These are phyloP conservation scores for Pythium oligandrum DNA, from an alignment of 352 stramenopile species.

Conservation along the genomic window DNA sequence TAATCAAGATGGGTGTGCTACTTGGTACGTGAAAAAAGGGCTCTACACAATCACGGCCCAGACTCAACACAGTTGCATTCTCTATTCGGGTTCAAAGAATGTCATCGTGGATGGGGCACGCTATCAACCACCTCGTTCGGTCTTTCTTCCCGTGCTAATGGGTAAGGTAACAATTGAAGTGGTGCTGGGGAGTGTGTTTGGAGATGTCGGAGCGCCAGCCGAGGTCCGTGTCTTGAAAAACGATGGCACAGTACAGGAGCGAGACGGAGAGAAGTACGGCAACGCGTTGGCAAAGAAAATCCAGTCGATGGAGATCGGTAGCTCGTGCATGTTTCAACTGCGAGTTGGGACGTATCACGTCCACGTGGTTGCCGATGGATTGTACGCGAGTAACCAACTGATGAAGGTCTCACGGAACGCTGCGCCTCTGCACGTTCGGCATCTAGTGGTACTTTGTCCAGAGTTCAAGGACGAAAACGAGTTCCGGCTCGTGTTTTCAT, in stretches of 20 bases:
- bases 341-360: constrained; percentile 36
- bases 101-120: constrained; percentile 60
- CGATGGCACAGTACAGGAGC: not conserved
- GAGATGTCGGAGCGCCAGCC: not conserved
- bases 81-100: constrained; percentile 66
- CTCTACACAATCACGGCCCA: constrained; percentile 51
- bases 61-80: constrained; percentile 51
- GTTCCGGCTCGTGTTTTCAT: constrained; percentile 51
- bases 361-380: constrained; percentile 19
- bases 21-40: constrained; percentile 53
- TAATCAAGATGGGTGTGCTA: constrained; percentile 30
- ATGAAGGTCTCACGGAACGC: constrained; percentile 36
- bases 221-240: not conserved
- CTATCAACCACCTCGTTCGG: constrained; percentile 38
- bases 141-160: constrained; percentile 54
- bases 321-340: constrained; percentile 31
- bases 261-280: constrained; percentile 5
- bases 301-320: constrained; percentile 14
- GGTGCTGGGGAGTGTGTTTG: constrained; percentile 2
- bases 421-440: constrained; percentile 16
- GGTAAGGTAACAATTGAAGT: constrained; percentile 39
- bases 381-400: constrained; percentile 16
- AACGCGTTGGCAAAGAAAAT: constrained; percentile 8
- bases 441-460: constrained; percentile 38
- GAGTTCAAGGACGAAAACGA: constrained; percentile 11